Evolutionary conservation across 1,284 basidiomycete species (phyloP), one percentile per base, ranked within the genome.

Genomic region (Leccinum fuscescens): DNA sequence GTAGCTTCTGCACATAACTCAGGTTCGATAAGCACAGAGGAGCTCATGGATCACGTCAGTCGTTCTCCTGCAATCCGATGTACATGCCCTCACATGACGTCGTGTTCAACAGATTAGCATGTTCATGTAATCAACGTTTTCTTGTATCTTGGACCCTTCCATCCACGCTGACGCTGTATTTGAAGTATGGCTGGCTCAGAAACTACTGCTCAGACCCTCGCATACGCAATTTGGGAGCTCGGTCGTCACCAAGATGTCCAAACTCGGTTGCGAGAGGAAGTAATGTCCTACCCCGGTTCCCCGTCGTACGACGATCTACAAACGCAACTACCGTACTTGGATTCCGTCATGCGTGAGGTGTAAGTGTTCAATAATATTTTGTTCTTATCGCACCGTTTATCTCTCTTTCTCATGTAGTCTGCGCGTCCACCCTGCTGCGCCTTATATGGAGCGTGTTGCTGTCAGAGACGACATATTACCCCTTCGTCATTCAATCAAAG

Each of bases 221-320:
- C 48, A 22, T 62, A 62, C 17, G 60, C 54, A 12, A 54, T 54
- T 14, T 62, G 61, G 60, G 60, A 62, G 24, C 60, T 62, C 24
- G 27, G 49, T 42, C 44, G 54, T 24, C 60, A 62, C 37, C 60
- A 51, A 3, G 35, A 62, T 4, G 29, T 62, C 15, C 61, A 62
- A 53, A 17, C 60, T n/a, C 33, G 31, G 8, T 31, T 62, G 17
- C 54, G 55, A 49, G 51, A 62, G 8, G 60, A 62, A 46, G 42
- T 57, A 27, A 49, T 39, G 60, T 12, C 54, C 20, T 35, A 24
- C 7, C 8, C 55, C 17, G 54, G 60, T 3, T 62, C 51, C n/a
- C 61, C 60, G 3, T 42, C 61, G 2, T 62, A 27, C 24, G 24
- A 27, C 24, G 24, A 27, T 27, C 24, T 54, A 9, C 61, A 62